Evolutionary conservation across 805 yeast species (phyloP).

Genomic region (Metschnikowia borealis): DNA sequence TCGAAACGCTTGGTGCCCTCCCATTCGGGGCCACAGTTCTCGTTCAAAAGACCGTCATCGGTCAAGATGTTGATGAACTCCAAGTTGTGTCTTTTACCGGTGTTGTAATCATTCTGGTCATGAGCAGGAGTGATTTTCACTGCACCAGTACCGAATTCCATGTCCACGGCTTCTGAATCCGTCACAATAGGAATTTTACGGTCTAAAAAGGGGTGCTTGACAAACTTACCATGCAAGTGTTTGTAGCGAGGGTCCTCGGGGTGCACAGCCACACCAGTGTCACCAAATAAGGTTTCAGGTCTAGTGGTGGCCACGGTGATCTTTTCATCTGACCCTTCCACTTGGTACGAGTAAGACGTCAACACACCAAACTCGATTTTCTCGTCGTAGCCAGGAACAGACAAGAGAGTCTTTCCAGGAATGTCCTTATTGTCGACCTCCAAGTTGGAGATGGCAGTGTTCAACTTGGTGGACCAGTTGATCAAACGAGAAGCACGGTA

Average conservation of each 20-base stretch:
- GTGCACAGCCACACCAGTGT: conserved; percentile 96
- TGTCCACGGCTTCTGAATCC: conserved; percentile 92
- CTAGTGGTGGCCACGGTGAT: conserved; percentile 95
- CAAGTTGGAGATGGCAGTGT: conserved; percentile 92
- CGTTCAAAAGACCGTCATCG: conserved; percentile 88
- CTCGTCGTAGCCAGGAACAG: conserved; percentile 87
- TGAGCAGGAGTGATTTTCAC: conserved; percentile 99
- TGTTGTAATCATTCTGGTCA: conserved; percentile 92
- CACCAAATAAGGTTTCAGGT: conserved; percentile 98
- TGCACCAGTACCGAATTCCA: conserved; percentile 99
- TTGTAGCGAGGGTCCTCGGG: conserved; percentile 90
- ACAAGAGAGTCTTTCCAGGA: conserved; percentile 72
- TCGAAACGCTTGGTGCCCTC: conserved; percentile 89
- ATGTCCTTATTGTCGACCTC: conserved; percentile 93
- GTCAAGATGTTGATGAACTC: conserved; percentile 88
- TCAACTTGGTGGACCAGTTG: conserved; percentile 93
- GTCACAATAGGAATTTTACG: conserved; percentile 83
- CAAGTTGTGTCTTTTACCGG: conserved; percentile 90
- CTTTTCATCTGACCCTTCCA: conserved; percentile 81
- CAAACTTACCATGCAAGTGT: conserved; percentile 92
- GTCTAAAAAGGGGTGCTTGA: conserved; percentile 84
- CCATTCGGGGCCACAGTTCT: conserved; percentile 85
- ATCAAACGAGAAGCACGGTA: conserved; percentile 91
- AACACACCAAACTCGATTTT: conserved; percentile 94
- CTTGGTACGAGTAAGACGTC: conserved; percentile 91